A percentile compares a stretch with the other conserved stretches of the same genome.
Conservation (phyloP, 768 basidiomycete species). For the Mycena capillaripes region DNA sequence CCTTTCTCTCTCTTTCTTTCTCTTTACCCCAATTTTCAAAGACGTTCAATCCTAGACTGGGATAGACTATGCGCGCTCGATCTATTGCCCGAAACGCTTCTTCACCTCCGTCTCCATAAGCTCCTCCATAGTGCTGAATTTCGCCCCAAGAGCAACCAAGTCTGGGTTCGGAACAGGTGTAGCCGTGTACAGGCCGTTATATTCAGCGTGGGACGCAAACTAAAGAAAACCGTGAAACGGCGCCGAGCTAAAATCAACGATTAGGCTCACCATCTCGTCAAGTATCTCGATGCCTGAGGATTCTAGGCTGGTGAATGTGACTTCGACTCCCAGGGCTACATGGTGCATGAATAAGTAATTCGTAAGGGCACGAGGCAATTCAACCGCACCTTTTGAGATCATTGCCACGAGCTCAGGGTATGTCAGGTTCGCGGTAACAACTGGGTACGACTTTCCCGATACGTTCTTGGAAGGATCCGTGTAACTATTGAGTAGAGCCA, state of each 20-base stretch:
- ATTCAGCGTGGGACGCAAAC: slow-evolving; percentile 7
- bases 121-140: slow-evolving; percentile 25
- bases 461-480: slow-evolving; percentile 3
- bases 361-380: too few relatives aligned
- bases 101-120: slow-evolving; percentile 19
- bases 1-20: too few relatives aligned
- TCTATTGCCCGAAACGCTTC: not conserved
- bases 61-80: too few relatives aligned
- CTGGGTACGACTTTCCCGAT: slow-evolving; percentile 16
- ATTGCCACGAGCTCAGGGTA: slow-evolving; percentile 1
- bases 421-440: slow-evolving; percentile 9
- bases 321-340: slow-evolving; percentile 7
- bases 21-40: too few relatives aligned
- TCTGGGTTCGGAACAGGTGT: slow-evolving; percentile 18
- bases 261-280: slow-evolving; percentile 8
- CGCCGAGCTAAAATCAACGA: too few relatives aligned
- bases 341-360: slow-evolving; percentile 32
- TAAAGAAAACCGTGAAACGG: not conserved
- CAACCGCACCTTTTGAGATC: not conserved
- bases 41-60: too few relatives aligned
- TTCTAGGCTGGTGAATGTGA: not conserved
- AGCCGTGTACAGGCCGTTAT: slow-evolving; percentile 8
- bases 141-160: slow-evolving; percentile 11
- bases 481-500: slow-evolving; percentile 19
- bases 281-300: not conserved